Conservation (phyloP, 192 early-diverging fungal genomes). For the Backusella tuberculispora region DNA sequence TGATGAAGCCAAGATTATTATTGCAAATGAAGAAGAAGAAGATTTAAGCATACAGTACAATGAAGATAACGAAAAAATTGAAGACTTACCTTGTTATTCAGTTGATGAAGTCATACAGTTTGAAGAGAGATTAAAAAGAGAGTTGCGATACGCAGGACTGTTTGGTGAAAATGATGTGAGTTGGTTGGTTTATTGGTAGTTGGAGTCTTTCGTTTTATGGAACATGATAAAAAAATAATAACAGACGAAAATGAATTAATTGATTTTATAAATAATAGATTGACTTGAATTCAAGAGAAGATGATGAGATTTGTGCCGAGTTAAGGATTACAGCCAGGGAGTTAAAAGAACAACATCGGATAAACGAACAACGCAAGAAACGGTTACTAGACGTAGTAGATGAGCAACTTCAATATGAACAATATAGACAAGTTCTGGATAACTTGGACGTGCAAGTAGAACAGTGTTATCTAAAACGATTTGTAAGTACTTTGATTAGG, state of each 20-base stretch:
- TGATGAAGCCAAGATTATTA: slow-evolving; percentile 44
- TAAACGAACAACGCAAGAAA: slow-evolving; percentile 72
- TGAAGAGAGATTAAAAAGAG: slow-evolving; percentile 83
- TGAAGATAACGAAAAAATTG: slow-evolving; percentile 60
- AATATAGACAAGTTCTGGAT: slow-evolving; percentile 87
- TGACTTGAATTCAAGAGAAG: slow-evolving; percentile 70
- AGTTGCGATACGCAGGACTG: slow-evolving; percentile 84
- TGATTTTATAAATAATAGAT: slow-evolving; percentile 42
- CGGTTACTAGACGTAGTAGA: slow-evolving; percentile 69
- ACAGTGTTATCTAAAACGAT: slow-evolving; percentile 82
- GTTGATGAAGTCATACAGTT: neutral
- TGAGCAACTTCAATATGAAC: slow-evolving; percentile 80
- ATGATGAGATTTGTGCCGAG: slow-evolving; percentile 74
- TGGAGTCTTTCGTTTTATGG: neutral
- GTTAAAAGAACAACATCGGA: slow-evolving; percentile 66
- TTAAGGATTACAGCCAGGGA: slow-evolving; percentile 72
- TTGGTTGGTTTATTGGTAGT: neutral
- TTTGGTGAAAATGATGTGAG: slow-evolving; percentile 76
- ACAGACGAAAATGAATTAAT: neutral
- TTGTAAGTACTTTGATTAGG: slow-evolving; percentile 59
- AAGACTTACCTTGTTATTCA: slow-evolving; percentile 35
- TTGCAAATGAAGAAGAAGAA: slow-evolving; percentile 60
- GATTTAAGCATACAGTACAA: slow-evolving; percentile 26
- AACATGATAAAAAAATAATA: neutral
- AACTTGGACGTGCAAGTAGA: slow-evolving; percentile 90